Percentiles rank a stretch among this genome's conserved stretches.
phyloP scores from a whole-genome alignment of 2,329 filamentous ascomycete species.

The Tolypocladium ophioglossoides region DNA sequence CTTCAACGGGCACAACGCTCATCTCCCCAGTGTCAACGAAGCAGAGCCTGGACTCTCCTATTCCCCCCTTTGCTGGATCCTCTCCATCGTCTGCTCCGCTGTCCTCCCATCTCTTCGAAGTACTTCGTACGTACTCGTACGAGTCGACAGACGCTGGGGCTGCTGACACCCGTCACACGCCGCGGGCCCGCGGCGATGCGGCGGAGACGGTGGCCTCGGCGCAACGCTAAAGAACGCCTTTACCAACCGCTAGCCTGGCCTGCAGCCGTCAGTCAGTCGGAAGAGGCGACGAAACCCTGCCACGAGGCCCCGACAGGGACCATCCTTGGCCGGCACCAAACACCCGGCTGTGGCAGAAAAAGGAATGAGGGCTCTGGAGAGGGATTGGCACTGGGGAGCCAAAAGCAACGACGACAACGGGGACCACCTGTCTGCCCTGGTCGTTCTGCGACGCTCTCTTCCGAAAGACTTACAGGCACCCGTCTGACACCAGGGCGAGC shows the following conservation, averaged over 20 bases:
- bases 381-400: neutral
- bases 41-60: neutral
- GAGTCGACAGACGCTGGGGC: neutral
- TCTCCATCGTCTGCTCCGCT: neutral
- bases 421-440: neutral
- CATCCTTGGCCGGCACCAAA: neutral
- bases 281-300: neutral
- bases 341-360: neutral
- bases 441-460: neutral
- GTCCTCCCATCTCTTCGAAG: neutral
- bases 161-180: neutral
- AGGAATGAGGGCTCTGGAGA: neutral
- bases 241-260: slow-evolving; percentile 1
- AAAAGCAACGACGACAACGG: neutral
- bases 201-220: neutral
- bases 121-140: too few species aligned
- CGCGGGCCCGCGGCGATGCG: neutral
- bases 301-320: neutral
- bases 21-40: neutral
- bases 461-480: neutral
- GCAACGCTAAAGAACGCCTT: slow-evolving; percentile 3
- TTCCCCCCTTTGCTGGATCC: neutral
- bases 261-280: neutral
- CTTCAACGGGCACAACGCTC: neutral
- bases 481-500: neutral